phyloP scores from a whole-genome alignment of 1,284 basidiomycete species.

The Cryptococcus sp. region DNA sequence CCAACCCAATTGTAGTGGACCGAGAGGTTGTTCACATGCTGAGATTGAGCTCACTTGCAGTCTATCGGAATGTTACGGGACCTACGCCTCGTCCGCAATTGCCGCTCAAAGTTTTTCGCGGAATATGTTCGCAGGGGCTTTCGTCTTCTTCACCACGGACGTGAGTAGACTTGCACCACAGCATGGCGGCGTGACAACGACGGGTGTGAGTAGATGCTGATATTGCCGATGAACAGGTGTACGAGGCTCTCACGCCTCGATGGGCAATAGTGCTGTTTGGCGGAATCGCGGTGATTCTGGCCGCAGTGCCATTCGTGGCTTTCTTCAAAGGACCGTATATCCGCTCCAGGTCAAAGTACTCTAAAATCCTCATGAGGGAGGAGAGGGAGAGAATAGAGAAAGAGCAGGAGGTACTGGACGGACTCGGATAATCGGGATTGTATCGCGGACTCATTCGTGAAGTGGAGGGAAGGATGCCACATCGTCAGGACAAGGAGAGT shows the following conservation, averaged over 20 bases:
- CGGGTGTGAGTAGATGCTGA: neutral
- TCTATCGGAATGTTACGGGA: slow-evolving; percentile 34
- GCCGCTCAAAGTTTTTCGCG: slow-evolving; percentile 32
- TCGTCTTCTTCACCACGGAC: slow-evolving; percentile 27
- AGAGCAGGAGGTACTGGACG: slow-evolving; percentile 22
- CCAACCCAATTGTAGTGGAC: neutral
- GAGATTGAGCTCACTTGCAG: slow-evolving; percentile 3
- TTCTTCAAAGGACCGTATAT: slow-evolving; percentile 45
- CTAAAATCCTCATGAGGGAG: slow-evolving; percentile 42
- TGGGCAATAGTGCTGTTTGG: slow-evolving; percentile 28
- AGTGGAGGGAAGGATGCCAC: neutral
- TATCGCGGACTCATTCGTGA: neutral
- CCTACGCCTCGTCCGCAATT: slow-evolving; percentile 27
- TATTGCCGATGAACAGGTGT: slow-evolving; percentile 16
- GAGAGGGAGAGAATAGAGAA: slow-evolving; percentile 36
- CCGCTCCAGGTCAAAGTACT: slow-evolving; percentile 38
- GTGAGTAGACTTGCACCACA: slow-evolving; percentile 8
- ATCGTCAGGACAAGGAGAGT: neutral
- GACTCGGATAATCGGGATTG: slow-evolving; percentile 5
- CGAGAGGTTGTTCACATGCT: neutral
- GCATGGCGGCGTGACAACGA: neutral
- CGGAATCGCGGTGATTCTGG: slow-evolving; percentile 26
- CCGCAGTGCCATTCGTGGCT: slow-evolving; percentile 44
- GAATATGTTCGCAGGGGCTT: slow-evolving; percentile 31
- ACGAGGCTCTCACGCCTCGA: slow-evolving; percentile 23